phyloP scores from a whole-genome alignment of 202 grass and related monocot species.

The Alloteropsis angusta region DNA sequence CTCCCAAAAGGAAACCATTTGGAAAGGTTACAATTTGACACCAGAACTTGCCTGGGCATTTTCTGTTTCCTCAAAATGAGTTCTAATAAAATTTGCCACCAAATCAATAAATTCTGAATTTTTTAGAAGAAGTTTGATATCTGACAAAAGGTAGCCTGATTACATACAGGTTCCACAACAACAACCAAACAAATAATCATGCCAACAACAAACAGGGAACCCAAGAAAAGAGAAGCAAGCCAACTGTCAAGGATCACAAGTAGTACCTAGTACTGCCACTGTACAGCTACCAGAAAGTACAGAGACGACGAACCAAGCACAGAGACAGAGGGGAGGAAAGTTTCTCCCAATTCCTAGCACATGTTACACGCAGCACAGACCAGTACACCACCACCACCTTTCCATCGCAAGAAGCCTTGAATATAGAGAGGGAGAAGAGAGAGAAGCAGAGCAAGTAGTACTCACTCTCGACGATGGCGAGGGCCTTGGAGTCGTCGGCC shows the following conservation, averaged over 20 bases:
- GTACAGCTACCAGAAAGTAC: neutral
- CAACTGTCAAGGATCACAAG: neutral
- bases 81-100: neutral
- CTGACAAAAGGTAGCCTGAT: neutral
- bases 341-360: neutral
- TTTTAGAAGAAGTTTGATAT: neutral
- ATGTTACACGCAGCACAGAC: neutral
- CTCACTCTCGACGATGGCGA: conserved; percentile 72
- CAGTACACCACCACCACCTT: conserved; percentile 1
- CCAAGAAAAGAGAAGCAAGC: neutral
- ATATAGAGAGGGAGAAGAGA: neutral
- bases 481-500: conserved; percentile 58
- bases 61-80: neutral
- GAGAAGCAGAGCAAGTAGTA: neutral
- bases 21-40: neutral
- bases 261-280: conserved; percentile 1
- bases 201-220: neutral
- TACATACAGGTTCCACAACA: neutral
- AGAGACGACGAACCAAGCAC: neutral
- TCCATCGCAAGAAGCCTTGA: neutral
- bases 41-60: neutral
- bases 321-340: neutral
- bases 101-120: neutral
- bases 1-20: neutral
- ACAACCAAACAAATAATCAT: neutral